Evolutionary conservation across 768 basidiomycete genomes (phyloP), one percentile per base, ranked within the genome.

Genomic region (Austroboletus eburneus): DNA sequence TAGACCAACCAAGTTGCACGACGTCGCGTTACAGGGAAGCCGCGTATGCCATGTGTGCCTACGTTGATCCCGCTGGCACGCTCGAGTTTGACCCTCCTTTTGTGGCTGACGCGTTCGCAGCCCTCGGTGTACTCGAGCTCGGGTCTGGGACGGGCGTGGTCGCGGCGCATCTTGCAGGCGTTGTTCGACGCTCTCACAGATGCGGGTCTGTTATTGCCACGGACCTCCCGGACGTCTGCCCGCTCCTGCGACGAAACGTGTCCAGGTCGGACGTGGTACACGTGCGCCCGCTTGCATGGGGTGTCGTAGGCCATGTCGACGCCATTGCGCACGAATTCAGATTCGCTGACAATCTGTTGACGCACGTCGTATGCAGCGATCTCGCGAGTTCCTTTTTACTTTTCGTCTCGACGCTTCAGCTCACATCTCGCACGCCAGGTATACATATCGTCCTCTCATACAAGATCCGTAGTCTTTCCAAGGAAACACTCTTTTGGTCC

Each of bases 81-180:
- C 52, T 65, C 42, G 63, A 74, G 30, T 87, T 81, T 54, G 78
- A 87, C 43, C 82, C 81, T 2, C 74, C 76, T 0, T 70, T 83
- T 50, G 52, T 72, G 45, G 37, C 47, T 4, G 54, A 61, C 18
- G 17, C 9, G 35, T 3, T 1, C 16, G 23, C 37, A 21, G 7
- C 43, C 48, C 62, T 60, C 16, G 69, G 72, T 1, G 67, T 83
- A 13, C 61, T 95, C 42, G 91, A 94, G 65, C 75, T 93, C 5
- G 91, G 91, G 10, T 85, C 89, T 10, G 90, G 92, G 2, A 77
- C 81, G 17, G 82, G 90, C 18, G 68, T 84, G 43, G 79, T 87
- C 10, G 78, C 73, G 3, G 70, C 70, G 25, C 55, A 67, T 6
- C 56, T 79, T 13, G 79, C 81, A 39, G 56, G 70, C 3, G 46